A percentile compares a stretch with the other conserved stretches of the same genome.
Conservation (phyloP, 768 basidiomycete species). For the Rhodosporidiobolus sp. region DNA sequence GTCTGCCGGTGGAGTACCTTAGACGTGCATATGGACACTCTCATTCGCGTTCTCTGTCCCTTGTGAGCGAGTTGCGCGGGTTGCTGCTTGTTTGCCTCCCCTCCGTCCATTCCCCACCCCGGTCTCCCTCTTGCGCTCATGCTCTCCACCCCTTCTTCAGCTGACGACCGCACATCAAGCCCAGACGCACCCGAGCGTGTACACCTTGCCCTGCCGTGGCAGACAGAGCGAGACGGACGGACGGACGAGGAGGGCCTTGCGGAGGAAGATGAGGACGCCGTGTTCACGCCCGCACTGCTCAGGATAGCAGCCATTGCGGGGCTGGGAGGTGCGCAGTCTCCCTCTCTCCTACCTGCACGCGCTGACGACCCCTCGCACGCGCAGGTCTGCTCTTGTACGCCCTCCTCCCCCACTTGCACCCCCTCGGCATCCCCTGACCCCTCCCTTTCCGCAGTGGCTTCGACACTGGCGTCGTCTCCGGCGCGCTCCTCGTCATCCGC, state of each 20-base stretch:
- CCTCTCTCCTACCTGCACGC: background rate
- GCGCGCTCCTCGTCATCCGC: constrained; percentile 19
- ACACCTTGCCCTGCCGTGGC: background rate
- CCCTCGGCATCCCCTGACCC: background rate
- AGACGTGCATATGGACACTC: background rate
- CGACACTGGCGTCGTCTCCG: constrained; percentile 34
- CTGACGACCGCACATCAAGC: no score
- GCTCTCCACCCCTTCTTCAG: no score
- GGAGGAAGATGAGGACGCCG: background rate
- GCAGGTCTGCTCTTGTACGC: constrained; percentile 25
- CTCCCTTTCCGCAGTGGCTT: constrained; percentile 5
- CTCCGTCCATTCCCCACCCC: no score
- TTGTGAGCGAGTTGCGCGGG: no score
- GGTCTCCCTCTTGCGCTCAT: no score
- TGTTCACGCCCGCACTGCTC: constrained; percentile 15
- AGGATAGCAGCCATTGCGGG: constrained; percentile 21
- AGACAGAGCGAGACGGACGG: background rate
- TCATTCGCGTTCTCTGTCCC: no score
- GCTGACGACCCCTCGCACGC: background rate
- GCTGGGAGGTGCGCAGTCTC: constrained; percentile 15
- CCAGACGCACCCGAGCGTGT: background rate
- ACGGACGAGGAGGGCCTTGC: background rate
- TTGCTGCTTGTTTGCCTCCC: no score
- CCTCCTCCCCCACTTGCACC: background rate
- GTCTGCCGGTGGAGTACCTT: no score